Conservation (phyloP, 768 basidiomycete species). For the Tulasnella sp. region DNA sequence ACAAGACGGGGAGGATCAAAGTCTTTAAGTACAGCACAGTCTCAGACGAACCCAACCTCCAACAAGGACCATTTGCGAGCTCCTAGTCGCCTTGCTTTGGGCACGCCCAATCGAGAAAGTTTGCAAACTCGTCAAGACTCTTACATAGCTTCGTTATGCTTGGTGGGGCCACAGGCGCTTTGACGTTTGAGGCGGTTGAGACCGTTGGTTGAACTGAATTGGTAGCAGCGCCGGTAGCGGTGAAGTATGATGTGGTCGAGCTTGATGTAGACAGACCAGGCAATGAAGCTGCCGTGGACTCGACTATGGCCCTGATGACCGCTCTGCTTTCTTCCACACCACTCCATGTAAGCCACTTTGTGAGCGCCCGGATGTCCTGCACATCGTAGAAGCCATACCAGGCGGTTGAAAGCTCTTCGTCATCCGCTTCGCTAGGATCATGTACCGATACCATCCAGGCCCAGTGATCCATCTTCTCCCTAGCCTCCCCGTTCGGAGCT, state of each 20-base stretch:
- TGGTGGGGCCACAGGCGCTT: conserved; percentile 24
- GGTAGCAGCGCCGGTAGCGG: not conserved
- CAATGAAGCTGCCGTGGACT: not conserved
- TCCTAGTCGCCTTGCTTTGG: conserved; percentile 20
- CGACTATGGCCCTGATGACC: too few relatives aligned
- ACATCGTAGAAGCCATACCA: conserved; percentile 74
- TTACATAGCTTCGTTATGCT: conserved; percentile 37
- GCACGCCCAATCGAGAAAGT: conserved; percentile 46
- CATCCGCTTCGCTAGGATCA: conserved; percentile 20
- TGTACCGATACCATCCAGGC: conserved; percentile 68
- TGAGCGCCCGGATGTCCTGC: conserved; percentile 50
- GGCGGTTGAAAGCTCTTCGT: conserved; percentile 32
- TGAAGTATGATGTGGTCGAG: not conserved
- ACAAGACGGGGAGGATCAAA: too few relatives aligned
- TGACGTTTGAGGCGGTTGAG: not conserved
- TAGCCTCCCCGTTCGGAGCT: conserved; percentile 40
- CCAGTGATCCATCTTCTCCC: conserved; percentile 49
- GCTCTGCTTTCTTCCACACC: not conserved
- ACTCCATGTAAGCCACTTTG: conserved; percentile 41
- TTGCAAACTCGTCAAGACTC: conserved; percentile 47
- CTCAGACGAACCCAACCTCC: too few relatives aligned
- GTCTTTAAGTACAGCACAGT: too few relatives aligned
- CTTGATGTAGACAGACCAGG: not conserved
- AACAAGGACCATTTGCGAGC: not conserved
- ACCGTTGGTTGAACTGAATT: not conserved